Evolutionary conservation across 352 stramenopile genomes (phyloP), one percentile per base, ranked within the genome.

Genomic region (Globisporangium okanoganense): DNA sequence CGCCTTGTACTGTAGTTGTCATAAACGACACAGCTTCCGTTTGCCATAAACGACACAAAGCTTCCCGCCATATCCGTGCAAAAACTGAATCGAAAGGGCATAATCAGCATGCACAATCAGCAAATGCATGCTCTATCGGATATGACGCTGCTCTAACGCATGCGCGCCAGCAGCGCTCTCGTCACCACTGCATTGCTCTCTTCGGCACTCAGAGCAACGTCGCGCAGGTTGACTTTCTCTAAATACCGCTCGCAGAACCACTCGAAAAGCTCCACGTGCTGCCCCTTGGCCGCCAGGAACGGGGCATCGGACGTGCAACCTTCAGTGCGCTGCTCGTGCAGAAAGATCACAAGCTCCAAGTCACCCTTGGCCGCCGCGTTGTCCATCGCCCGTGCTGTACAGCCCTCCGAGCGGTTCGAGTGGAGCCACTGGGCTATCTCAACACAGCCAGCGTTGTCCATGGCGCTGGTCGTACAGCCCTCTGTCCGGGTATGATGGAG

Each of bases 361-460:
- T 56, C 44, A 2, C 56, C 45, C 7, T 45, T 35, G 2, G 20
- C 38, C 1, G 38, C 35, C 3, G 45, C 56, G 27, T 55, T 54
- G 31, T 56, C 31, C 33, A 62, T 62, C 5, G 56, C 45, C 3
- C 24, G 20, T 5, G 27, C 2, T 38, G 56, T 62, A 16, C 56
- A 62, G 24, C 56, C 56, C 20, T 62, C 56, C 12, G 2, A 14
- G 5, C 44, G 31, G 24, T 62, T 38, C 24, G 3, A 8, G 27
- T 62, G 56, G n/a, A 62, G 44, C 44, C 56, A 55, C 13, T 35
- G 56, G 4, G 38, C 56, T 12, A 62, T 20, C 8, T 62, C n/a
- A 1, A 62, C 7, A 7, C n/a, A 40, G 10, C 14, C 55, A 16
- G 55, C 55, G 14, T 31, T 18, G 24, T 54, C 41, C 55, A 61